Evolutionary conservation across 768 basidiomycete species (phyloP), one percentile per base, ranked within the genome.

Genomic region (Calocybe cyanea): DNA sequence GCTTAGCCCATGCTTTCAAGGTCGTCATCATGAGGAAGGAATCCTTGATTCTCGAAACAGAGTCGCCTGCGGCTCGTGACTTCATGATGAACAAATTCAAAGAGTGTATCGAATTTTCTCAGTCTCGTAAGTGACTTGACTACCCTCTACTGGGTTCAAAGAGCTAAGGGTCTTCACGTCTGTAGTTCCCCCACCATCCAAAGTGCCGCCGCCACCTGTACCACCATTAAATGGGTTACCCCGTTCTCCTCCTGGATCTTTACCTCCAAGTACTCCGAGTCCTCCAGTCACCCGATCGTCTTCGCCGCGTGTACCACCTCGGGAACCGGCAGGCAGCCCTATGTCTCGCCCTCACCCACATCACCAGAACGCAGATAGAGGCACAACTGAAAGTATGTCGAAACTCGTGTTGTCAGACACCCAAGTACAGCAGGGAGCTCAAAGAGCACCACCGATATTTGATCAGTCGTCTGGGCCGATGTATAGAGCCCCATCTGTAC

Each of bases 1-100:
- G 25, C 46, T 28, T 49, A 94, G 91, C 82, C 20, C 84, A 80
- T 55, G 77, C 77, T 7, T 55, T 98, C 32, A 80, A 86, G 43
- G 73, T 98, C 5, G 78, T 78, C 33, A 80, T 99, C 52, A 83
- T 99, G 85, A 72, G 81, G 50, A 95, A 93, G 67, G 96, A 98
- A 64, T 81, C 75, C 4, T 63, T 99, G 41, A 68, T 74, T 33
- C 54, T 99, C 7, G 78, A 84, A 46, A 68, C 78, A 6, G 74
- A 80, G 45, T 83, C 85, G 1, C 62, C 62, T 8, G 69, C 76
- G 24, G 64, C 72, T 11, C 75, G 90, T 49, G 80, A 91, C 55
- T 66, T 68, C 51, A 72, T 93, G 53, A 61, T 87, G 34, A 57
- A 68, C 7, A 85, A 89, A 57, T 80, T 99, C 60, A 73, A 70